Evolutionary conservation across 768 basidiomycete genomes (phyloP), one percentile per base, ranked within the genome.

Genomic region (Macrolepiota albuminosa): DNA sequence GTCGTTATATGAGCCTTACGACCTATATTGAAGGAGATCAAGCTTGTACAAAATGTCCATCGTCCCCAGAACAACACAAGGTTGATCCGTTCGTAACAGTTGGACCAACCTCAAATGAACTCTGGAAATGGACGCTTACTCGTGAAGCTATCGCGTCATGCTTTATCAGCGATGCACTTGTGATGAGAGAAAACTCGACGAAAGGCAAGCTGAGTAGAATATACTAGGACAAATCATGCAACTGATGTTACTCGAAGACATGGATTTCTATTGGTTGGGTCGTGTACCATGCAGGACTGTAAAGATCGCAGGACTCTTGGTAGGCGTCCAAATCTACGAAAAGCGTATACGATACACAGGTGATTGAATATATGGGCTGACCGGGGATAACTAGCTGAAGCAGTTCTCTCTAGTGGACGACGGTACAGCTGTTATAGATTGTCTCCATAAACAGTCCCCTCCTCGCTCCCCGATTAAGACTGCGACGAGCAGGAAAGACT

Each of bases 391-490:
- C 51, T 43, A 45, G 36, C 57, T 39, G 16, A 60, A 4, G n/a
- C 16, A 1, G 5, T 36, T 21, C 3, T 43, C n/a, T 42, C 18
- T 26, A 92, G 88, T 92, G 60, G 91, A 93, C 66, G 91, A 93
- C 64, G 88, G 89, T 6, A 88, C 89, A 1, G 84, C 75, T 33
- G 84, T 87, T 4, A 77, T 93, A 29, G 89, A 92, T 49, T 92
- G 90, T 65, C 67, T 75, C 3, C 79, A 84, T 66, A 75, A 73
- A 26, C 73, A 66, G 33, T 49, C 75, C 45, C 69, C 71, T 6
- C 63, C 69, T 10, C 61, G 56, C 37, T 51, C 66, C n/a, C 65
- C 65, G 0, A 57, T 57, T 16, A 71, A 69, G 56, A 62, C 50
- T 37, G 24, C 54, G 13, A 60, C 54, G 39, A 13, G n/a, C 5